Percentiles rank a stretch among this genome's conserved stretches.
phyloP scores from a whole-genome alignment of 768 basidiomycete species.

The Cytidiella melzeri region DNA sequence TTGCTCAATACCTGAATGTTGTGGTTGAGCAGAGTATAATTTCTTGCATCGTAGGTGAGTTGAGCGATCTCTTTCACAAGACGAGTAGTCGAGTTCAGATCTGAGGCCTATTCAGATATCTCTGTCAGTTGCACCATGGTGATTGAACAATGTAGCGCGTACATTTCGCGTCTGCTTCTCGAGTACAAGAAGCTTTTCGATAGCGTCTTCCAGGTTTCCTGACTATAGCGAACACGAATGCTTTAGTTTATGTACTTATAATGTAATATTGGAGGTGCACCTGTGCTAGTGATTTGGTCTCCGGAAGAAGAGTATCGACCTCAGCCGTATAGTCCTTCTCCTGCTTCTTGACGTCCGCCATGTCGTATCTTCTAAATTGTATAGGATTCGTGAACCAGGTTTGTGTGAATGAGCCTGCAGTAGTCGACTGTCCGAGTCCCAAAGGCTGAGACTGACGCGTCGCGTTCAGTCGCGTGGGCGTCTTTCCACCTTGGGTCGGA shows the following conservation, averaged over 20 bases:
- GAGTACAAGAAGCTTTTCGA: slow-evolving; percentile 82
- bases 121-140: slow-evolving; percentile 2
- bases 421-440: slow-evolving; percentile 12
- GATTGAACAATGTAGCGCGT: slow-evolving; percentile 19
- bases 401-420: slow-evolving; percentile 4
- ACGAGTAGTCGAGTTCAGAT: slow-evolving; percentile 85
- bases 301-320: slow-evolving; percentile 68
- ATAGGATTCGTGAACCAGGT: slow-evolving; percentile 10
- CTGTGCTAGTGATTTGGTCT: slow-evolving; percentile 63
- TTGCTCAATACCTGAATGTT: slow-evolving; percentile 71
- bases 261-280: slow-evolving; percentile 36
- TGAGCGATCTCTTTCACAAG: slow-evolving; percentile 71
- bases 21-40: slow-evolving; percentile 67
- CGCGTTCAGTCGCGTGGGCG: slow-evolving; percentile 20
- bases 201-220: slow-evolving; percentile 75
- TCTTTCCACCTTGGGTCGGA: slow-evolving; percentile 7
- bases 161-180: slow-evolving; percentile 99
- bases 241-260: slow-evolving; percentile 3
- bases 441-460: slow-evolving; percentile 29
- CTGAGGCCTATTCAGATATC: slow-evolving; percentile 64
- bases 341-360: slow-evolving; percentile 80
- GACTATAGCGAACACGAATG: slow-evolving; percentile 39
- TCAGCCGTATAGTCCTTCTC: slow-evolving; percentile 85
- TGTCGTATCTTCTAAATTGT: slow-evolving; percentile 39
- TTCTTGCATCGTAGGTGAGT: slow-evolving; percentile 64